These are phyloP conservation scores for Ceriops zippeliana DNA, from an alignment of 345 rosid species.

Conservation along the genomic window DNA sequence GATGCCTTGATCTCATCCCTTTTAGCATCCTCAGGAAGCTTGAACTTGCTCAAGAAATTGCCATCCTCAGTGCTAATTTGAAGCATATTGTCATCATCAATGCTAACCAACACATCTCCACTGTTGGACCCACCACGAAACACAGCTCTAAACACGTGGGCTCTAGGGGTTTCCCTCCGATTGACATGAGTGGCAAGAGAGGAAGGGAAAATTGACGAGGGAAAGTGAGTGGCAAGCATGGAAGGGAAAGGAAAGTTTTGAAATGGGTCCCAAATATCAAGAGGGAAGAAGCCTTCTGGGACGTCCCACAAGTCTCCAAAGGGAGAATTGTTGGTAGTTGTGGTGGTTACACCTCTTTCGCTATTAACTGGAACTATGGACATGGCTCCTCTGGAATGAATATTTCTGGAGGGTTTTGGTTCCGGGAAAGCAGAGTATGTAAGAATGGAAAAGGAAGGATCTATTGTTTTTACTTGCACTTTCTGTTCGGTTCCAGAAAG, in stretches of 20 bases:
- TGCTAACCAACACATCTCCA: slow-evolving; percentile 20
- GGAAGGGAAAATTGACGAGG: slow-evolving; percentile 10
- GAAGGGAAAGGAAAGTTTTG: slow-evolving; percentile 6
- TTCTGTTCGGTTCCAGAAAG: no score
- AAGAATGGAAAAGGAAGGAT: no score
- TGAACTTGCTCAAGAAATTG: slow-evolving; percentile 24
- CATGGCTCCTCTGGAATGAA: neutral
- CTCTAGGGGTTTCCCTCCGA: slow-evolving; percentile 19
- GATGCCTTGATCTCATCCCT: slow-evolving; percentile 13
- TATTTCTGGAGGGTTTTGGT: no score
- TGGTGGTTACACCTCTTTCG: neutral
- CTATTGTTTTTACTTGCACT: no score
- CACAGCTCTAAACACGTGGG: slow-evolving; percentile 26
- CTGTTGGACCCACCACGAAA: slow-evolving; percentile 3
- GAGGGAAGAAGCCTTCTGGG: slow-evolving; percentile 6
- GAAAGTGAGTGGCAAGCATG: slow-evolving; percentile 5
- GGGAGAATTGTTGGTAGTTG: neutral
- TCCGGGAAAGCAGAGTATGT: neutral
- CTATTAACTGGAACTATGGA: slow-evolving; percentile 9
- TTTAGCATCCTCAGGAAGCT: slow-evolving; percentile 21
- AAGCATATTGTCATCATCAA: slow-evolving; percentile 23
- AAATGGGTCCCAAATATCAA: slow-evolving; percentile 4
- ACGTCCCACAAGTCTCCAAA: slow-evolving; percentile 2
- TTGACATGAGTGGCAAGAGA: slow-evolving; percentile 20
- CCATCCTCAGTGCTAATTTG: slow-evolving; percentile 28